Evolutionary conservation across 1,139 yeast genomes (phyloP).

Genomic region (Saccharomyces hybrid): DNA sequence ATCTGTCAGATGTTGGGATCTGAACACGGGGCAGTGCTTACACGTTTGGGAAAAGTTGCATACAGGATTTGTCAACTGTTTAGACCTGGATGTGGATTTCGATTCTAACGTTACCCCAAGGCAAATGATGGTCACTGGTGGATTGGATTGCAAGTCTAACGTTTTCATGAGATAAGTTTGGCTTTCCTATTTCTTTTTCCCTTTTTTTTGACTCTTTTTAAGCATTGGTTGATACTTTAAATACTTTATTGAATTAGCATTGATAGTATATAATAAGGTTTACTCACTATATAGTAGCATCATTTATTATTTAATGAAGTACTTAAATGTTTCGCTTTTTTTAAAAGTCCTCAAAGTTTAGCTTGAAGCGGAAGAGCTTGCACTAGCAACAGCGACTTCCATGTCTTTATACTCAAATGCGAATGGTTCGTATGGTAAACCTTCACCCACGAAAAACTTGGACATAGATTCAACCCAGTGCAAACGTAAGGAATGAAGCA

Average conservation of each 20-base stretch:
- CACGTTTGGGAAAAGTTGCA: conserved; percentile 41
- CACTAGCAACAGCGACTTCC: conserved; percentile 10
- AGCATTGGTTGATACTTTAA: not conserved
- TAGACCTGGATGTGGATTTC: conserved; percentile 14
- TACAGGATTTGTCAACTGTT: conserved; percentile 20
- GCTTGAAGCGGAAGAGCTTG: not conserved
- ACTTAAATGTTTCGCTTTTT: not conserved
- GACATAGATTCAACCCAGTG: conserved; percentile 99
- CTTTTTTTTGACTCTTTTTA: not conserved
- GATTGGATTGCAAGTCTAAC: conserved; percentile 18
- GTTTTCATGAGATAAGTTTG: conserved; percentile 14
- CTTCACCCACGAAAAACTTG: conserved; percentile 94
- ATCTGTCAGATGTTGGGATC: conserved; percentile 72
- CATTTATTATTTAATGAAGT: not conserved
- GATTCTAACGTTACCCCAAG: conserved; percentile 9
- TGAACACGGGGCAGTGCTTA: conserved; percentile 48
- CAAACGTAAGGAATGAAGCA: conserved; percentile 91
- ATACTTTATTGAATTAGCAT: not conserved
- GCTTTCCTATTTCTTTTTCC: not conserved
- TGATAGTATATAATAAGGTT: not conserved
- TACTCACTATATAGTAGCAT: not conserved
- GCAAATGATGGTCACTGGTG: conserved; percentile 19
- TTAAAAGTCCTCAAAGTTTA: not conserved
- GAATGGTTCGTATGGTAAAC: conserved; percentile 81
- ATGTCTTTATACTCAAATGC: conserved; percentile 39